A percentile compares a stretch with the other conserved stretches of the same genome.
Evolutionary conservation across 1,284 basidiomycete genomes (phyloP).

Genomic region (Grifola frondosa): DNA sequence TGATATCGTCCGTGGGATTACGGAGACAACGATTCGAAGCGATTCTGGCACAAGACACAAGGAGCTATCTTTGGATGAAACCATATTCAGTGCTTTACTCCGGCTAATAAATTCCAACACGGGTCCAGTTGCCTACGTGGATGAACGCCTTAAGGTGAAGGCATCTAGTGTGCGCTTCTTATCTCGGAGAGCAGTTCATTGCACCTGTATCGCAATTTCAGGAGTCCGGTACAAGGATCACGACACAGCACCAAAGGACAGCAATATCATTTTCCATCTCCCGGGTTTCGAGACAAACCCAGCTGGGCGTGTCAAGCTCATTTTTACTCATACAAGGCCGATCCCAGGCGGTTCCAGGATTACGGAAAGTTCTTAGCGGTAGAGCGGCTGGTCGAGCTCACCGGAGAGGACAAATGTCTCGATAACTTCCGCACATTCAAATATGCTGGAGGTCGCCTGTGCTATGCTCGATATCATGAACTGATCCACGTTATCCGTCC

Average conservation of each 20-base stretch:
- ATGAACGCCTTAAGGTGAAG: too few relatives aligned
- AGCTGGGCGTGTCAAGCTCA: constrained; percentile 1
- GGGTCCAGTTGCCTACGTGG: too few relatives aligned
- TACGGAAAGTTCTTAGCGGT: too few relatives aligned
- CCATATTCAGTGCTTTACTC: too few relatives aligned
- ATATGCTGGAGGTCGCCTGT: not conserved
- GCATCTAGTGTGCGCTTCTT: too few relatives aligned
- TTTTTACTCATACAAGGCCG: not conserved
- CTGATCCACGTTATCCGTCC: not conserved
- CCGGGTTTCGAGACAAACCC: not conserved
- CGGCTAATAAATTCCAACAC: too few relatives aligned
- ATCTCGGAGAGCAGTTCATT: not conserved
- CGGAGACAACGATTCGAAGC: not conserved
- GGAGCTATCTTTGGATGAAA: too few relatives aligned
- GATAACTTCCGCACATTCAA: too few relatives aligned
- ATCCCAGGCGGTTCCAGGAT: too few relatives aligned
- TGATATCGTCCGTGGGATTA: not conserved
- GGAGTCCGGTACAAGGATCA: not conserved
- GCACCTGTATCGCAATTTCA: not conserved
- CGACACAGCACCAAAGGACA: not conserved
- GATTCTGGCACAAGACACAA: not conserved
- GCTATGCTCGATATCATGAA: not conserved
- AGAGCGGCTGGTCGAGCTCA: too few relatives aligned
- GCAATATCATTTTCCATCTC: constrained; percentile 5
- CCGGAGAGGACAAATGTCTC: too few relatives aligned